These are phyloP conservation scores for Pseudohalonectria lignicola DNA, from an alignment of 2,329 filamentous ascomycete genomes.

Conservation along the genomic window DNA sequence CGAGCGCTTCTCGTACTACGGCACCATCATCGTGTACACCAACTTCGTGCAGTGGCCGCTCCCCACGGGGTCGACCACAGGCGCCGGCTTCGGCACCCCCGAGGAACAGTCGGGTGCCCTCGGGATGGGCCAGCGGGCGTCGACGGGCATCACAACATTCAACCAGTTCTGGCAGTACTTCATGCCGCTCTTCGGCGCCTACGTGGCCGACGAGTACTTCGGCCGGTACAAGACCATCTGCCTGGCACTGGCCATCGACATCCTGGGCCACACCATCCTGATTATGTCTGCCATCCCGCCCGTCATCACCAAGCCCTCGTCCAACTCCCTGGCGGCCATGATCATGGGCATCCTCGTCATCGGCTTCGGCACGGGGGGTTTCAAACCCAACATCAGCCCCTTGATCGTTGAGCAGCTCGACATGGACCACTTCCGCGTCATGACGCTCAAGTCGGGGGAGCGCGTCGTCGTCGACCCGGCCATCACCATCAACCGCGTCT, in stretches of 20 bases:
- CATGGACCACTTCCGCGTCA: conserved; percentile 41
- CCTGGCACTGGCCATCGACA: conserved; percentile 46
- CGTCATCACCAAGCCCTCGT: conserved; percentile 43
- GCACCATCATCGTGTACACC: conserved; percentile 47
- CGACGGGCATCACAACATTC: conserved; percentile 20
- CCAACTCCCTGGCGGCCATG: conserved; percentile 47
- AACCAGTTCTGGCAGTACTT: conserved; percentile 40
- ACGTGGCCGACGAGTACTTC: conserved; percentile 40
- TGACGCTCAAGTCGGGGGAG: conserved; percentile 42
- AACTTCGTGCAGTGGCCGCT: conserved; percentile 54
- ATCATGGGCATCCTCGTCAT: conserved; percentile 45
- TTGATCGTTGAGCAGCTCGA: conserved; percentile 56
- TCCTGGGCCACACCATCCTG: conserved; percentile 56
- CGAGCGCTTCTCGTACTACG: conserved; percentile 66
- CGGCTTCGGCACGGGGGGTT: conserved; percentile 58
- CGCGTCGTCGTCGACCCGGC: conserved; percentile 55
- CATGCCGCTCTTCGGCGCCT: conserved; percentile 23
- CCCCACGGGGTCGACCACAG: conserved; percentile 41
- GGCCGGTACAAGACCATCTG: conserved; percentile 61
- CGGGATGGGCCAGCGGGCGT: conserved; percentile 30
- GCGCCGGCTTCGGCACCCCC: conserved; percentile 24
- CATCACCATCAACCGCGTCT: conserved; percentile 51
- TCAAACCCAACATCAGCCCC: conserved; percentile 63
- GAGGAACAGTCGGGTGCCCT: conserved; percentile 39
- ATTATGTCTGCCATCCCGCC: conserved; percentile 53